Conservation (phyloP, 2,329 filamentous ascomycete species). For the Alternaria gaisen region DNA sequence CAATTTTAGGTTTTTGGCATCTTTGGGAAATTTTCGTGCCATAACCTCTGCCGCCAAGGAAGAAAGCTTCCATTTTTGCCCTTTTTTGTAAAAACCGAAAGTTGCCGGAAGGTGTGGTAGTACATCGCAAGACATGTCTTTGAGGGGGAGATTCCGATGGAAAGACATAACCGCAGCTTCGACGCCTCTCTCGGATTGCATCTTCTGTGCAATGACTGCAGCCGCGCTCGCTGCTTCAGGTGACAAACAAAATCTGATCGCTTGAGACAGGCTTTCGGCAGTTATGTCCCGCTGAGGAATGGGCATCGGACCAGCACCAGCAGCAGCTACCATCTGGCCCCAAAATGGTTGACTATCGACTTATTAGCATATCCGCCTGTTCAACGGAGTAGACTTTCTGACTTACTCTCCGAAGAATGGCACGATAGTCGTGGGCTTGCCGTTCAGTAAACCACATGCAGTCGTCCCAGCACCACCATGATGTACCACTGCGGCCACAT, state of each 20-base stretch:
- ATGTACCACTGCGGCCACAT: constrained; percentile 80
- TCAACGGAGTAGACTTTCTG: fast-evolving
- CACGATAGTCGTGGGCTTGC: constrained; percentile 80
- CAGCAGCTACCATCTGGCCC: constrained; percentile 40
- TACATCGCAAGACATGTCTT: not conserved
- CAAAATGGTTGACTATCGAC: constrained; percentile 29
- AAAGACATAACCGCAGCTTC: constrained; percentile 56
- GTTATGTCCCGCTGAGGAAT: constrained; percentile 29
- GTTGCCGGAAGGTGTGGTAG: not conserved
- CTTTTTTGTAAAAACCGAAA: not conserved
- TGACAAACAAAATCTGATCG: constrained; percentile 52
- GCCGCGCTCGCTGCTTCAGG: constrained; percentile 51
- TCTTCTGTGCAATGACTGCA: constrained; percentile 51
- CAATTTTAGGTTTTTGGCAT: not conserved
- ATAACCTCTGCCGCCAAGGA: not conserved
- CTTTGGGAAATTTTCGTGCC: not conserved
- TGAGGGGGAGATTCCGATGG: constrained; percentile 56
- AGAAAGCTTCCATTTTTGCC: not conserved
- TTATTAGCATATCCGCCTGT: not conserved
- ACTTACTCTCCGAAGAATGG: constrained; percentile 74
- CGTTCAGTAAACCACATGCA: constrained; percentile 78
- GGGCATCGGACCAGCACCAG: constrained; percentile 41
- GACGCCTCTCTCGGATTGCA: constrained; percentile 55
- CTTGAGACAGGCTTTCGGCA: constrained; percentile 47
- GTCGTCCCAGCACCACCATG: constrained; percentile 89